Evolutionary conservation across 176 grass and related monocot species (phyloP), one percentile per base, ranked within the genome.

Genomic region (Carex scoparia): DNA sequence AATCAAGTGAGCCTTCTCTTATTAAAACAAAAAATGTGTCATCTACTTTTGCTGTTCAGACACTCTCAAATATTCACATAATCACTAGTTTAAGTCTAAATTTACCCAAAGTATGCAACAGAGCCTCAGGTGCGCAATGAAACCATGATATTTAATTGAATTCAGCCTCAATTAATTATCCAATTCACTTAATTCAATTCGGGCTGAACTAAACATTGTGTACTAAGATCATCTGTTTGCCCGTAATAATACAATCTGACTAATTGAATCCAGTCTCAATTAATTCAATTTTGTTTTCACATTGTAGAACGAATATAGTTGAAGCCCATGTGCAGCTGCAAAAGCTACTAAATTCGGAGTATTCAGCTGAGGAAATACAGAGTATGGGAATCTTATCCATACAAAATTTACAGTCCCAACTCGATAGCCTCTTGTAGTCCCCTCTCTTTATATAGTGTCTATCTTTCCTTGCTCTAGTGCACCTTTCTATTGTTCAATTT

Each of bases 321-420:
- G 93, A 99, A 89, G 93, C 97, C 53, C 97, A 99, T 70, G 62
- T 92, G 86, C 93, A 99, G 79, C 86, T 99, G 18, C 90, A 94
- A 37, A 89, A 82, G 61, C 86, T 95, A 86, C 81, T 95, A 85
- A 94, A 91, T 81, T 91, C 96, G 1, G 96, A 99, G 85, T 95
- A 99, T 91, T 88, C 91, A 1, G 79, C 65, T 13, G 91, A 94
- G 12, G 91, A 99, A 88, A 92, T 95, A 69, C 79, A 91, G 31
- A 90, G 83, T 38, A 89, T 99, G 5, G 85, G 91, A 48, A 87
- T 90, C 86, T 32, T 79, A 80, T 15, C 90, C 28, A 87, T 95
- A 87, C 81, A 88, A 69, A 90, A 99, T 49, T 74, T 98, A 48
- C 91, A 99, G 84, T 91, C 90, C 73, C 91, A 92, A 75, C 93